Base-by-base conservation (phyloP, 2,329 filamentous ascomycete genomes). In the Exophiala oligosperma region DNA sequence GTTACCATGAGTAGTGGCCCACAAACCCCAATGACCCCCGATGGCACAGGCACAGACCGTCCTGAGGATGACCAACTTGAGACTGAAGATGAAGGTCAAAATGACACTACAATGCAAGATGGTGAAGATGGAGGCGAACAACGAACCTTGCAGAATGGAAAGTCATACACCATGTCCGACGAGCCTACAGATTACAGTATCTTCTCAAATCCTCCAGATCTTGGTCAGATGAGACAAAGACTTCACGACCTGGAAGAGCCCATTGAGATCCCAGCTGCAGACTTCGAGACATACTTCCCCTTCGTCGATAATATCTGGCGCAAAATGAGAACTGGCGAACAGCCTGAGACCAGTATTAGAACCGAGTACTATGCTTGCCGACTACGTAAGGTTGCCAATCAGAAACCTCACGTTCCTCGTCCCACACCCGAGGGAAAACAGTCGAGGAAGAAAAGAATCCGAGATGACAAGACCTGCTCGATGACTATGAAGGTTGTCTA, bases 271-370 rank as follows among this genome's bases (percentile, higher is more conserved):
- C 75, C 72, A 17, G 64, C 74, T 38, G 71, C 74, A 24, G 77
- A 79, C 52, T 79, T 77, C 58, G 75, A 78, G 57, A 73, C 69
- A 14, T 79, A 77, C 62, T 79, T 76, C 72, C 77, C 77, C 5
- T 79, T 77, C 52, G 75, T 79, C 50, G 77, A 79, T 63, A 79
- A 79, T 62, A 74, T 79, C n/a, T 79, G 77, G 77, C 75, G 78
- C 9, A 77, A 77, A 53, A 74, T 78, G 61, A 72, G 76, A 58
- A 41, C 60, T 3, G 51, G 49, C 2, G 64, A 65, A 37, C 64
- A 65, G 23, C 60, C 64, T 35, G 65, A 68, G 48, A 72, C 70
- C 14, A 73, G 74, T 57, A 67, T 73, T 6, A 75, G 70, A 3
- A 76, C 76, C 2, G 77, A 79, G 48, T 78, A 78, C 61, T 79